Conservation (phyloP, 257 asterid species). For the Scutellaria galericulata region DNA sequence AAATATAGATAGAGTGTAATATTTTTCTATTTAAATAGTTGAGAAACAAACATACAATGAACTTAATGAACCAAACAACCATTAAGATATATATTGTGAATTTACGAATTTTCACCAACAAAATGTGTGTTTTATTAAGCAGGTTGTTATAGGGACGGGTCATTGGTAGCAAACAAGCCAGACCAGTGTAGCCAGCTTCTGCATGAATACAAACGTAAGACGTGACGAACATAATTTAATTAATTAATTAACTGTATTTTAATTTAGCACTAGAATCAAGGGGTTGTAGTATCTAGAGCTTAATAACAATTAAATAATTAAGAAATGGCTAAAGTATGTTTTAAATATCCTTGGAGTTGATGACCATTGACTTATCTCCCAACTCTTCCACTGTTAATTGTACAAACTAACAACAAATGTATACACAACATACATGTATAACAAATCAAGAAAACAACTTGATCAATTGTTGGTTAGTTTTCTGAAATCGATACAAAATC, state of each 20-base stretch:
- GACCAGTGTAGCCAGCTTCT: not conserved
- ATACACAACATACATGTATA: constrained; percentile 13
- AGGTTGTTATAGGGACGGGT: too few species aligned
- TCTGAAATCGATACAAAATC: constrained; percentile 17
- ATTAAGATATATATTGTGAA: too few species aligned
- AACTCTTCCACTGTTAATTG: constrained; percentile 23
- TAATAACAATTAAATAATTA: constrained; percentile 42
- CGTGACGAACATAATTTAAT: constrained; percentile 40
- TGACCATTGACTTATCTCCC: constrained; percentile 54
- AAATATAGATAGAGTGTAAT: too few species aligned
- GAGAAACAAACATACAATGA: too few species aligned
- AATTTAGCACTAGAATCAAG: constrained; percentile 44
- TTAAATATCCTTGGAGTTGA: constrained; percentile 49
- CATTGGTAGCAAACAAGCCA: not conserved
- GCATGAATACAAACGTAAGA: constrained; percentile 37
- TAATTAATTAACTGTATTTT: constrained; percentile 29
- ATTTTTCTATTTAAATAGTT: too few species aligned
- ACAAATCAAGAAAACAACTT: constrained; percentile 36
- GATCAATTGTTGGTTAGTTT: constrained; percentile 5
- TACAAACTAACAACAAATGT: constrained; percentile 19
- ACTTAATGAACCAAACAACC: too few species aligned
- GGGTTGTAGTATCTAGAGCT: constrained; percentile 36
- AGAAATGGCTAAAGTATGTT: constrained; percentile 1
- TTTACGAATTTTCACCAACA: too few species aligned
- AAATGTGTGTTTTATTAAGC: too few species aligned